These are phyloP conservation scores for Podospora conica DNA, from an alignment of 495 filamentous ascomycete species.

Conservation along the genomic window DNA sequence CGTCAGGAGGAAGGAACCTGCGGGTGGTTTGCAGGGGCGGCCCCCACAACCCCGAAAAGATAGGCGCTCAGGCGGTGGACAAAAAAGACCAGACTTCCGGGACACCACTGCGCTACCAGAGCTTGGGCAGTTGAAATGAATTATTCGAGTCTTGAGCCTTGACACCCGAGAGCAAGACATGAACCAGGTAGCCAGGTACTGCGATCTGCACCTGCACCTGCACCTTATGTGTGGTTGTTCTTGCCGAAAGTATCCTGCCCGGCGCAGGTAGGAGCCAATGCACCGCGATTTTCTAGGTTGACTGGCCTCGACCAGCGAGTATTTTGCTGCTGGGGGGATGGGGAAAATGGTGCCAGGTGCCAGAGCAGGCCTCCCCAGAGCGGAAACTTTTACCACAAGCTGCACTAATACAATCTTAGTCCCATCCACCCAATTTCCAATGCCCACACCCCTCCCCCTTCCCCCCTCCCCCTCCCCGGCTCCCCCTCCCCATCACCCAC, in stretches of 20 bases:
- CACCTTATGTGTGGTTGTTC: no score
- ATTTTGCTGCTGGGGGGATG: not conserved
- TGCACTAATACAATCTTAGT: not conserved
- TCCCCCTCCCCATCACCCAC: not conserved
- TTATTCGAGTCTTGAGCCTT: no score
- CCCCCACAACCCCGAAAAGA: not conserved
- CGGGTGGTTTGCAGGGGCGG: not conserved
- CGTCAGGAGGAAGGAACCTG: not conserved
- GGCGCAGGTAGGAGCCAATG: not conserved
- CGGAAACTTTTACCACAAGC: not conserved
- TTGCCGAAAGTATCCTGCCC: not conserved
- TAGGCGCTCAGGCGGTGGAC: not conserved
- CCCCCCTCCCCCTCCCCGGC: not conserved
- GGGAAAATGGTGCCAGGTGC: not conserved
- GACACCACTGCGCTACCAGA: not conserved
- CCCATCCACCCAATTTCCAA: not conserved
- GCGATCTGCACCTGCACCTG: no score
- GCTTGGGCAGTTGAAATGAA: not conserved
- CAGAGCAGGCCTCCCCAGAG: not conserved
- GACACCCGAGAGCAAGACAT: no score
- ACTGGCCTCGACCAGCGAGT: not conserved
- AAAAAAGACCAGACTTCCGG: not conserved
- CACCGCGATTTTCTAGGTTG: not conserved
- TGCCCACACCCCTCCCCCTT: not conserved
- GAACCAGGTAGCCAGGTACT: no score